Percentiles rank a stretch among this genome's conserved stretches.
Evolutionary conservation across 75 land plant genomes (phyloP).

Genomic region (Selaginella moellendorffii): DNA sequence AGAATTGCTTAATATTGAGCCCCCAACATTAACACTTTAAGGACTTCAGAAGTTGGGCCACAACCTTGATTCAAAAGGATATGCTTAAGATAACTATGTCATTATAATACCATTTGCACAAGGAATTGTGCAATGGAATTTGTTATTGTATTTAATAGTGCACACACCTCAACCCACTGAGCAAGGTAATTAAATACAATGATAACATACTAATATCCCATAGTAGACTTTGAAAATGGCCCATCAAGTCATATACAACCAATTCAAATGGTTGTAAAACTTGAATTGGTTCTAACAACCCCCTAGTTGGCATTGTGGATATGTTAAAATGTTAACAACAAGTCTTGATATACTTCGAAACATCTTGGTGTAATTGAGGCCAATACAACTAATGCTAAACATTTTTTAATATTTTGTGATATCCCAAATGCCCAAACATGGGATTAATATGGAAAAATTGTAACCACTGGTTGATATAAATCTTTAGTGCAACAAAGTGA

Average conservation of each 20-base stretch:
- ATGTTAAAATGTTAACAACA: no score
- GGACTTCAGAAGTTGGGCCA: no score
- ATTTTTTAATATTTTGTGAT: neutral
- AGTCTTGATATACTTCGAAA: neutral
- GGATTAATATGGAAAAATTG: no score
- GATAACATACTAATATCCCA: neutral
- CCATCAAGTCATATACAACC: constrained; percentile 10
- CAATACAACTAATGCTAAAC: neutral
- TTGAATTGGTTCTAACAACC: neutral
- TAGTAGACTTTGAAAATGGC: constrained; percentile 1
- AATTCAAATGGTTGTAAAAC: neutral
- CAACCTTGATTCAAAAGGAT: no score
- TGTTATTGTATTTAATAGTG: neutral
- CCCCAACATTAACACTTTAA: no score
- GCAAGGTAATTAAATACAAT: neutral
- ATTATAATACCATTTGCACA: no score
- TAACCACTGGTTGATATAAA: no score
- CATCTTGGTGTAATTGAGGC: neutral
- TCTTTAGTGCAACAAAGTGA: no score
- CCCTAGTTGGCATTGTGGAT: no score
- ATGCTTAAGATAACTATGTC: no score
- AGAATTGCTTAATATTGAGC: no score
- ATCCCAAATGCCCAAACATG: neutral
- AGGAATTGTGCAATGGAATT: no score
- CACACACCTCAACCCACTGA: neutral